Percentiles rank a stretch among this genome's conserved stretches.
Evolutionary conservation across 768 basidiomycete genomes (phyloP).

Genomic region (Sporobolomyces pararoseus): DNA sequence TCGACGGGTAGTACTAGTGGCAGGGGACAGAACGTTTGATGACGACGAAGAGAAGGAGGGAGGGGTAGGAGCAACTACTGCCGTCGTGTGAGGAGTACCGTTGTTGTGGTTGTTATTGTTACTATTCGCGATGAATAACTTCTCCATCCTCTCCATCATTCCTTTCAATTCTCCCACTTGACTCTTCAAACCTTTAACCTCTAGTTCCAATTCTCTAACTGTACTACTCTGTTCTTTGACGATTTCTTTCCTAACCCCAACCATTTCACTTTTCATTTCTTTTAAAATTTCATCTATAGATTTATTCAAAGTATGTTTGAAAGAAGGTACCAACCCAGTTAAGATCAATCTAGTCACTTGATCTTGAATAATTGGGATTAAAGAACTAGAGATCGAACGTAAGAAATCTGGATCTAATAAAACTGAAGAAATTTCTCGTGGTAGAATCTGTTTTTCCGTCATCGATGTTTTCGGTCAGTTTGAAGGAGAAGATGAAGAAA

Average conservation of each 20-base stretch:
- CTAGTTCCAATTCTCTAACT: constrained; percentile 65
- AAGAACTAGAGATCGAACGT: constrained; percentile 68
- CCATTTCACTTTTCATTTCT: constrained; percentile 70
- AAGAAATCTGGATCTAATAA: constrained; percentile 72
- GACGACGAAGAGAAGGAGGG: background rate
- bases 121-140: constrained; percentile 1
- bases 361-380: constrained; percentile 69
- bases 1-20: no score
- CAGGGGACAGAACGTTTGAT: background rate
- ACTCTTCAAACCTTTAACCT: constrained; percentile 15
- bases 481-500: background rate
- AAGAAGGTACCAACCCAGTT: constrained; percentile 70
- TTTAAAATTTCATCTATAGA: constrained; percentile 77
- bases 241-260: constrained; percentile 72
- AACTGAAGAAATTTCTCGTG: constrained; percentile 72
- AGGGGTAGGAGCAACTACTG: background rate
- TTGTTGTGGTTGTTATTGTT: background rate
- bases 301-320: constrained; percentile 65
- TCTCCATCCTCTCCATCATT: constrained; percentile 28
- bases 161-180: constrained; percentile 24
- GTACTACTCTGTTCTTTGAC: constrained; percentile 76
- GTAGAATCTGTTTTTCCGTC: constrained; percentile 58
- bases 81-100: background rate
- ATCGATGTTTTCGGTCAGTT: constrained; percentile 5
- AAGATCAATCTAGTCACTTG: constrained; percentile 72